Evolutionary conservation across 1,139 yeast species (phyloP), one percentile per base, ranked within the genome.

Genomic region (Debaryomycetaceae sp.): DNA sequence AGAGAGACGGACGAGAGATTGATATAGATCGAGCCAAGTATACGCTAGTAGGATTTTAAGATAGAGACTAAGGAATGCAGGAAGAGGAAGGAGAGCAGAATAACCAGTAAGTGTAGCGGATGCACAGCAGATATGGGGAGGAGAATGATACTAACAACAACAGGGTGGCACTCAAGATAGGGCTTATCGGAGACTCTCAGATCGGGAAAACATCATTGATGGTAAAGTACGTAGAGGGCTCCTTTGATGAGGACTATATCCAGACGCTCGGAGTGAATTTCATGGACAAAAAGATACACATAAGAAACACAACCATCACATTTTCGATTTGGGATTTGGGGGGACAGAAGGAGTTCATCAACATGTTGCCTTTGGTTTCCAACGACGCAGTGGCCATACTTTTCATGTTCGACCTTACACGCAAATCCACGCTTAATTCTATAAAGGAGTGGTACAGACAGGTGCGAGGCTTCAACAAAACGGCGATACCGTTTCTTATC

Each of bases 321-420:
- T 93, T 93, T 60, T 85, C 95, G 30, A 85, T 93, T 36, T 93
- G 97, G 96, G 99, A 93, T 65, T 72, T 93, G 20, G 99, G 99
- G 27, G 99, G 99, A 0, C 97, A 91, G 57, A 80, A 90, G 47
- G 99, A 95, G 63, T 93, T 91, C 64, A 90, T 91, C 48, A 93
- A 93, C 63, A 93, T 93, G 99, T 72, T 95, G 42, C 97, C 98
- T 23, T 70, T 93, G 48, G 97, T 95, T 7, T 87, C 96, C 11
- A 85, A 87, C 52, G 97, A 93, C 51, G 96, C 99, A 1, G 96
- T 91, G 8, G 97, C 97, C 2, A 82, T 93, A 34, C 75, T 95
- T 44, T 91, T 91, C 59, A 83, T 89, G 85, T 93, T 95, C 70
- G 99, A 93, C 66, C 71, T 93, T 48, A 87, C 97, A 2, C 76